Evolutionary conservation across 2,329 filamentous ascomycete genomes (phyloP).

Genomic region (Colletotrichum filicis): DNA sequence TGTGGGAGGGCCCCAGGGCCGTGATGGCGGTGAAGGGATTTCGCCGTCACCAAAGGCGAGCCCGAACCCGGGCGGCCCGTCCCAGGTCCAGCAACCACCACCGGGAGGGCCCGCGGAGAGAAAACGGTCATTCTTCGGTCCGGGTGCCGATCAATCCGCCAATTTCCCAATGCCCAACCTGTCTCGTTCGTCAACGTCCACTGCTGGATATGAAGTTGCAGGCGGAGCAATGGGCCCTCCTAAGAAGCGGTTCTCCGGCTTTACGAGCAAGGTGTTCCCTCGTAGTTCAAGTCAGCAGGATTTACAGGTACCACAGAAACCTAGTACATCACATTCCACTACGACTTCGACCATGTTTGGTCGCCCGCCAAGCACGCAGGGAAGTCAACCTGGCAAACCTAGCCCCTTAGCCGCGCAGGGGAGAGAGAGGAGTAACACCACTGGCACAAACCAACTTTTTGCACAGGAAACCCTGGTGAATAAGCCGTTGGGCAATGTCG

Average conservation of each 20-base stretch:
- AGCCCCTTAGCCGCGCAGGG: constrained; percentile 14
- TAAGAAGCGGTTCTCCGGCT: constrained; percentile 60
- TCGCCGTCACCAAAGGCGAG: constrained; percentile 34
- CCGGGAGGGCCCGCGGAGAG: constrained; percentile 43
- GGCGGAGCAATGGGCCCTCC: constrained; percentile 27
- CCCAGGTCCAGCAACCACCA: constrained; percentile 27
- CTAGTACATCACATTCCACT: constrained; percentile 38
- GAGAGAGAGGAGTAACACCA: constrained; percentile 37
- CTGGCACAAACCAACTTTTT: constrained; percentile 32
- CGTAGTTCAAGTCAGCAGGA: constrained; percentile 38
- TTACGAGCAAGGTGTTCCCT: constrained; percentile 44
- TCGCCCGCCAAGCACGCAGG: constrained; percentile 18
- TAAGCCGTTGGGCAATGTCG: constrained; percentile 7
- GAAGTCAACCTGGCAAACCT: constrained; percentile 18
- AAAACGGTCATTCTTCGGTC: constrained; percentile 52
- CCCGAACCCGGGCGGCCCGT: constrained; percentile 34
- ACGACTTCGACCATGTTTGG: constrained; percentile 37
- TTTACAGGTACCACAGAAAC: constrained; percentile 28
- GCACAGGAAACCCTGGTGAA: constrained; percentile 5
- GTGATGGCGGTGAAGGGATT: neutral
- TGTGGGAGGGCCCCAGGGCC: constrained; percentile 41
- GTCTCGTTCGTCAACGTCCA: constrained; percentile 42
- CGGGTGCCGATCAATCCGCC: constrained; percentile 33
- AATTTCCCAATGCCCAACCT: constrained; percentile 31
- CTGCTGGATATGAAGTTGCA: constrained; percentile 34